Percentiles rank a stretch among this genome's conserved stretches.
Evolutionary conservation across 2,329 filamentous ascomycete species (phyloP).

Genomic region (Pseudogymnoascus sp.): DNA sequence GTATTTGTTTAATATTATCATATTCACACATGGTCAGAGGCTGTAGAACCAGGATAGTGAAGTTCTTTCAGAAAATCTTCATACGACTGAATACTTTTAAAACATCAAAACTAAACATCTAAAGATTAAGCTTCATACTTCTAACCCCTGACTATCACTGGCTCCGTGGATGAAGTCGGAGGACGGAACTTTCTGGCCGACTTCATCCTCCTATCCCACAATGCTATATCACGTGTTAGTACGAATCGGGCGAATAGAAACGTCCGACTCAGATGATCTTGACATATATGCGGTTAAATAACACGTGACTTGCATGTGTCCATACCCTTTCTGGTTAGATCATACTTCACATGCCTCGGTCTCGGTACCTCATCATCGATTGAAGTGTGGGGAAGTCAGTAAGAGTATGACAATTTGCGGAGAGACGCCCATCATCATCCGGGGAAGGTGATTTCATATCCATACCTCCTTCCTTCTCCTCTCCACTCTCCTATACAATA

Average conservation of each 20-base stretch:
- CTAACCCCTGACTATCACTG: not conserved
- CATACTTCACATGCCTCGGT: slow-evolving; percentile 1
- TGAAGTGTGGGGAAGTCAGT: slow-evolving; percentile 2
- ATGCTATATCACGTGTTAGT: not conserved
- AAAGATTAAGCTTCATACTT: not conserved
- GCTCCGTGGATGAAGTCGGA: too few species aligned
- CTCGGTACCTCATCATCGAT: not conserved
- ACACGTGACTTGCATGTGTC: not conserved
- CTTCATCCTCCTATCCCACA: too few species aligned
- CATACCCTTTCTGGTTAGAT: not conserved
- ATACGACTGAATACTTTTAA: not conserved
- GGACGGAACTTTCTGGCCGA: too few species aligned
- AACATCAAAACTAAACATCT: not conserved
- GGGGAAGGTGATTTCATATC: slow-evolving; percentile 5
- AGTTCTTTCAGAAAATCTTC: not conserved
- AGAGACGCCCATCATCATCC: not conserved
- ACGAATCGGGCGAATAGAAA: not conserved
- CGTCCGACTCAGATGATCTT: not conserved
- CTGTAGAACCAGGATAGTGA: not conserved
- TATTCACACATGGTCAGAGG: not conserved
- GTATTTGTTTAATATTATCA: slow-evolving; percentile 3
- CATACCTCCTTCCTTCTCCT: not conserved
- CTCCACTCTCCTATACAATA: not conserved
- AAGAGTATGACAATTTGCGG: not conserved
- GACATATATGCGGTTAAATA: not conserved